Conservation (phyloP, 371 early-diverging fungal species). For the Mucor racemosus region DNA sequence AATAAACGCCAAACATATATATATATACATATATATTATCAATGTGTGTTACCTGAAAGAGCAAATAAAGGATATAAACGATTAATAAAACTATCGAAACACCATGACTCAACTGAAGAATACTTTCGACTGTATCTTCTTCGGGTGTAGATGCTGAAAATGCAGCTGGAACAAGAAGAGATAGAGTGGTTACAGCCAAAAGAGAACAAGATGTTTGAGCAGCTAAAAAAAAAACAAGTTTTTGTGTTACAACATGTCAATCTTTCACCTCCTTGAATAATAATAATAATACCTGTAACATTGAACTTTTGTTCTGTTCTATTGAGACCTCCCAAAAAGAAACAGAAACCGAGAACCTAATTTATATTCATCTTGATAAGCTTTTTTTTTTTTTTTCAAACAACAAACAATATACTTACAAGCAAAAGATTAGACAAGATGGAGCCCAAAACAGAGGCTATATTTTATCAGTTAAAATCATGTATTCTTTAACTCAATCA, state of each 20-base stretch:
- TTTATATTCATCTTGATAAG: background rate
- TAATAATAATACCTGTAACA: constrained; percentile 37
- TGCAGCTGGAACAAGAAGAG: constrained; percentile 85
- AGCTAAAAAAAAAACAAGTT: constrained; percentile 35
- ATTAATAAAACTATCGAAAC: constrained; percentile 77
- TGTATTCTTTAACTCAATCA: background rate
- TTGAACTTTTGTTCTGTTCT: constrained; percentile 48
- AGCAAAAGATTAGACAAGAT: constrained; percentile 53
- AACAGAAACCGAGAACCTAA: constrained; percentile 42
- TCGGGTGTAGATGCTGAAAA: constrained; percentile 54
- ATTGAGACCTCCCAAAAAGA: constrained; percentile 34
- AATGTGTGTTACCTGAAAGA: constrained; percentile 68
- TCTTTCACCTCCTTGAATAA: background rate
- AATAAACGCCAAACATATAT: background rate
- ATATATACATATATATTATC: too few relatives aligned
- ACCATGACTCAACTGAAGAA: constrained; percentile 68
- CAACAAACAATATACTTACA: constrained; percentile 23
- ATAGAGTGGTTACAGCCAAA: constrained; percentile 75
- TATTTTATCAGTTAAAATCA: background rate
- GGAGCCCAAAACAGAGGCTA: constrained; percentile 51
- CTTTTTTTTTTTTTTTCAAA: too few relatives aligned
- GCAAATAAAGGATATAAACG: constrained; percentile 73
- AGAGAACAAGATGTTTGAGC: constrained; percentile 84
- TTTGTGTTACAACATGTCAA: constrained; percentile 1
- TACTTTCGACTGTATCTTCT: constrained; percentile 40